Base-by-base conservation (phyloP, 2,329 filamentous ascomycete species). In the Talaromyces sp. region DNA sequence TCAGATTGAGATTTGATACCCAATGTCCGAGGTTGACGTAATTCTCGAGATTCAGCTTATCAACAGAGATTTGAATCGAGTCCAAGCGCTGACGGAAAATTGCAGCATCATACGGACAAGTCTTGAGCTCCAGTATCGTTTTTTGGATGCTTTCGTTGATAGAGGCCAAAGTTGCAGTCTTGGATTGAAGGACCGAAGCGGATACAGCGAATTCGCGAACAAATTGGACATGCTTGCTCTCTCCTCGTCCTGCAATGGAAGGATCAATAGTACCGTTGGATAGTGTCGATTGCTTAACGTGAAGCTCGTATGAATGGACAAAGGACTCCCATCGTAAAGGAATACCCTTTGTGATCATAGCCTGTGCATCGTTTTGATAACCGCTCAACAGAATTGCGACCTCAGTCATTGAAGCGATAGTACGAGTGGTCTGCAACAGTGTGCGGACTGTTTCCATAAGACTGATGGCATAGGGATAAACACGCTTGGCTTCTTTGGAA, bases 401-500 rank as follows among this genome's bases (percentile, higher is more conserved):
- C 69, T 94, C 91, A 11, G 89, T 86, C 91, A 99, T 94, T 63
- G 90, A 87, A 19, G 87, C 84, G 66, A 99, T 96, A 60, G 91
- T 88, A 35, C 92, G 89, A 70, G 90, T 89, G 0, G 93, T 97
- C 78, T 98, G 94, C 1, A 92, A 87, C 68, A 96, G 90, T 0
- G 93, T 98, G 66, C 93, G 87, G n/a, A 98, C 92, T 73, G 93
- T 98, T 80, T 99, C 95, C 93, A 99, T 99, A 70, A 99, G 81
- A 74, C 93, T 98, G 69, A 99, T 93, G 27, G 96, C 95, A 73
- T 96, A 99, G 0, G 95, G 95, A 72, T 99, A 99, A 3, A 99
- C 95, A 62, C 95, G 88, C 79, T 97, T 97, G n/a, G 95, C 96
- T 76, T 99, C 95, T 78, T 98, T 99, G 0, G 96, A 96, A 62